phyloP scores from a whole-genome alignment of 495 filamentous ascomycete species.

The Staphylotrichum longicolle region DNA sequence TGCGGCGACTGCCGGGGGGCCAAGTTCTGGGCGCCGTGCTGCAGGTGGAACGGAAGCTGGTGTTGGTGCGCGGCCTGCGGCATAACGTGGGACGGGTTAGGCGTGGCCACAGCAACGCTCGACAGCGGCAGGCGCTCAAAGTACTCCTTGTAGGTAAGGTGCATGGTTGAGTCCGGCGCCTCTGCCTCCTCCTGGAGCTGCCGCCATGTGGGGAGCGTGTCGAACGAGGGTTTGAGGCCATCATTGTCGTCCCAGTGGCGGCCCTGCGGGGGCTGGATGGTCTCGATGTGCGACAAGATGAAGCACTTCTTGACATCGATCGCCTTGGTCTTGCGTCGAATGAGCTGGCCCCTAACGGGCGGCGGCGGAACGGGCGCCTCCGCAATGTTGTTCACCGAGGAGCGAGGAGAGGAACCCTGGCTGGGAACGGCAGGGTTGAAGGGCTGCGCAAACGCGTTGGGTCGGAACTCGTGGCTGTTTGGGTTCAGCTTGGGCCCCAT shows the following conservation, averaged over 20 bases:
- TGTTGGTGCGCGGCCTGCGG: conserved; percentile 71
- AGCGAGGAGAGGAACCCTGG: conserved; percentile 62
- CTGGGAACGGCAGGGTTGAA: conserved; percentile 73
- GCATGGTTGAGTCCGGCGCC: conserved; percentile 58
- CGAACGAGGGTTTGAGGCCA: conserved; percentile 72
- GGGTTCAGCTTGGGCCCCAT: conserved; percentile 73
- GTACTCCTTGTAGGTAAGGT: conserved; percentile 65
- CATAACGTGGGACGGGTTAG: conserved; percentile 55
- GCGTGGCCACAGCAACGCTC: conserved; percentile 61
- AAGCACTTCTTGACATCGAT: conserved; percentile 52
- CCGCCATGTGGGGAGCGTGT: conserved; percentile 78
- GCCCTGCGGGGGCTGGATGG: conserved; percentile 69
- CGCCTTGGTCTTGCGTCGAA: conserved; percentile 61
- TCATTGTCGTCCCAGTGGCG: conserved; percentile 63
- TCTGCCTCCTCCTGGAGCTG: conserved; percentile 57
- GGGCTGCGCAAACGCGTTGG: conserved; percentile 70
- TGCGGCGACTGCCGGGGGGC: conserved; percentile 60
- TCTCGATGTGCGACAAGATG: conserved; percentile 68
- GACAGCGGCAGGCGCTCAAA: conserved; percentile 62
- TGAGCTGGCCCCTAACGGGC: conserved; percentile 55
- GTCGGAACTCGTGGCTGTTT: conserved; percentile 78
- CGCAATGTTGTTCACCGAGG: conserved; percentile 47
- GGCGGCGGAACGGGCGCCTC: conserved; percentile 46
- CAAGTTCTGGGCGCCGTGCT: conserved; percentile 46
- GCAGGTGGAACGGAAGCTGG: conserved; percentile 69